Percentiles rank a stretch among this genome's conserved stretches.
Conservation (phyloP, 495 filamentous ascomycete species). For the Penicillium argentinense region DNA sequence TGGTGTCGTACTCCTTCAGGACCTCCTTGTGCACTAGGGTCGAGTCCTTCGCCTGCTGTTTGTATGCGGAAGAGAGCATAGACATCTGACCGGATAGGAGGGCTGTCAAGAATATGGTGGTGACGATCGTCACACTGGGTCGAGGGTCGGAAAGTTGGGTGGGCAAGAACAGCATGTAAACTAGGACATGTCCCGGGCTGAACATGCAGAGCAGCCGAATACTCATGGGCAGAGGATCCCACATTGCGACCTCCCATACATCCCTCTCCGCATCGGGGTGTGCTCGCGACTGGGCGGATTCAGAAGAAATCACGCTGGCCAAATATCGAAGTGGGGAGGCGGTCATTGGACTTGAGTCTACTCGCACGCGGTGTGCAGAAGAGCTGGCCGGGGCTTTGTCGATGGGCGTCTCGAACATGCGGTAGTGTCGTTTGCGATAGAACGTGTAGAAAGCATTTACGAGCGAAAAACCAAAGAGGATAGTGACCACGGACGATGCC, state of each 20-base stretch:
- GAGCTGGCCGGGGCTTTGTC: slow-evolving; percentile 74
- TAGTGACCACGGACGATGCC: slow-evolving; percentile 66
- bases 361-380: slow-evolving; percentile 83
- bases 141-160: slow-evolving; percentile 69
- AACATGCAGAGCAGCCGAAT: slow-evolving; percentile 85
- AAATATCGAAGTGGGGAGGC: slow-evolving; percentile 79
- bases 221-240: slow-evolving; percentile 86
- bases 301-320: slow-evolving; percentile 58
- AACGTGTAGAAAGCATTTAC: slow-evolving; percentile 83
- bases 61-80: slow-evolving; percentile 66
- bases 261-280: slow-evolving; percentile 83
- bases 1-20: slow-evolving; percentile 91
- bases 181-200: slow-evolving; percentile 84
- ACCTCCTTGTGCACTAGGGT: slow-evolving; percentile 87
- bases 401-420: slow-evolving; percentile 84
- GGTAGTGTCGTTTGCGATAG: slow-evolving; percentile 78
- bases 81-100: slow-evolving; percentile 78
- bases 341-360: slow-evolving; percentile 80
- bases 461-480: slow-evolving; percentile 62
- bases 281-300: slow-evolving; percentile 68
- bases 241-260: slow-evolving; percentile 92
- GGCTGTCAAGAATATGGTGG: slow-evolving; percentile 65
- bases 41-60: slow-evolving; percentile 81
- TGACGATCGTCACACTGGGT: slow-evolving; percentile 82
- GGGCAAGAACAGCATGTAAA: slow-evolving; percentile 87